Conservation (phyloP, 2,329 filamentous ascomycete genomes). For the Fusarium udum region DNA sequence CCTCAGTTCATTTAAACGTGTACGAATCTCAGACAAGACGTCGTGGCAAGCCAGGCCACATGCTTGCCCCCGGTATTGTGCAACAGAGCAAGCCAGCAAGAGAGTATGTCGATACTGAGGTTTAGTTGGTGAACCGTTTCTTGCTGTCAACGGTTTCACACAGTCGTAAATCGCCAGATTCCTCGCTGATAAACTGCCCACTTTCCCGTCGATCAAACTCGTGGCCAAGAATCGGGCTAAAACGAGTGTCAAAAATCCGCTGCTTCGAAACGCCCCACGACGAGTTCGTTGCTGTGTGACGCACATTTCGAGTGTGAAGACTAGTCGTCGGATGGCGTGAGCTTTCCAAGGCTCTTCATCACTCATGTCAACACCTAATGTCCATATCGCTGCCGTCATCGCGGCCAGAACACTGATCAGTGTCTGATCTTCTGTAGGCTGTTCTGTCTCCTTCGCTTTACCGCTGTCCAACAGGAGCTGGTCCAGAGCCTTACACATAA, state of each 20-base stretch:
- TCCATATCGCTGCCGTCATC: slow-evolving; percentile 42
- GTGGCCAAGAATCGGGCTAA: slow-evolving; percentile 44
- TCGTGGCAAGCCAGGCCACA: slow-evolving; percentile 50
- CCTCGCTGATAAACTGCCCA: slow-evolving; percentile 24
- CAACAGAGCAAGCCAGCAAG: slow-evolving; percentile 56
- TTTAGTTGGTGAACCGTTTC: slow-evolving; percentile 21
- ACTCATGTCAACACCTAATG: slow-evolving; percentile 13
- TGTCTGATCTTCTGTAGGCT: slow-evolving; percentile 36
- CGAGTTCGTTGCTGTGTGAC: slow-evolving; percentile 27
- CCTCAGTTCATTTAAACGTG: slow-evolving; percentile 49
- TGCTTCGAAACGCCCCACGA: slow-evolving; percentile 12
- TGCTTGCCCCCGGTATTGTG: slow-evolving; percentile 58
- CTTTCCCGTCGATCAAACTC: slow-evolving; percentile 24
- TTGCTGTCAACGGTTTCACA: slow-evolving; percentile 26
- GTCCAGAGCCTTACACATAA: slow-evolving; percentile 38
- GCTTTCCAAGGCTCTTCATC: slow-evolving; percentile 8
- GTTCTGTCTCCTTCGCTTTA: not conserved
- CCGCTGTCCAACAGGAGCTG: slow-evolving; percentile 31
- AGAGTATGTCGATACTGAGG: slow-evolving; percentile 45
- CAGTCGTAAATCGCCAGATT: slow-evolving; percentile 37
- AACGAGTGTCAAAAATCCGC: slow-evolving; percentile 38
- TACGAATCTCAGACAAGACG: slow-evolving; percentile 53
- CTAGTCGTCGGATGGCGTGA: slow-evolving; percentile 37
- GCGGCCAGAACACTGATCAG: slow-evolving; percentile 46
- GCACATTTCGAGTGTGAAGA: slow-evolving; percentile 42